These are phyloP conservation scores for Phaffomyces antillensis DNA, from an alignment of 805 yeast genomes.

Conservation along the genomic window DNA sequence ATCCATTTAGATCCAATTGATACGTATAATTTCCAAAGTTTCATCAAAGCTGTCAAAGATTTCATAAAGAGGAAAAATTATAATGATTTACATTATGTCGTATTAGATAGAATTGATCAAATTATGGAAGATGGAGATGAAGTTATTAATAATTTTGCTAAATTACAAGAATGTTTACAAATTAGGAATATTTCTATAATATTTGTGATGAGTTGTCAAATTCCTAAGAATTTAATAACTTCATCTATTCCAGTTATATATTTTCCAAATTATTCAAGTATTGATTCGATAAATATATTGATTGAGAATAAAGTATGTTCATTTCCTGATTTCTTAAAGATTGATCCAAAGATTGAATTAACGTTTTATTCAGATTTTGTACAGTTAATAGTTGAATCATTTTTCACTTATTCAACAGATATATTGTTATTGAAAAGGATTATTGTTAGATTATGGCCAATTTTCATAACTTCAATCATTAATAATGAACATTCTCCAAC, in stretches of 20 bases:
- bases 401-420: constrained; percentile 18
- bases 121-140: constrained; percentile 18
- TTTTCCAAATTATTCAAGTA: constrained; percentile 15
- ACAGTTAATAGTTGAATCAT: constrained; percentile 20
- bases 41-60: constrained; percentile 12
- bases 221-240: constrained; percentile 15
- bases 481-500: constrained; percentile 8
- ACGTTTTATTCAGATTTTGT: constrained; percentile 20
- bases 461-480: constrained; percentile 15
- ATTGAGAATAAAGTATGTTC: background rate
- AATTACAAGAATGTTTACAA: constrained; percentile 15
- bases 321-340: constrained; percentile 7
- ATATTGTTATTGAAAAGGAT: constrained; percentile 13
- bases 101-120: constrained; percentile 20
- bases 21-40: constrained; percentile 17
- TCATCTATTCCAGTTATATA: constrained; percentile 13
- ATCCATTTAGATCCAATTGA: constrained; percentile 7
- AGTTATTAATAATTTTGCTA: constrained; percentile 12
- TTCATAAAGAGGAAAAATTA: constrained; percentile 7
- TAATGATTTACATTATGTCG: constrained; percentile 16
- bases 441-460: constrained; percentile 17
- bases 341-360: background rate
- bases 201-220: constrained; percentile 11
- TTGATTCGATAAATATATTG: constrained; percentile 10
- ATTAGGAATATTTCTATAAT: constrained; percentile 15